Conservation (phyloP, 257 asterid species). For the Eustoma russellianum region DNA sequence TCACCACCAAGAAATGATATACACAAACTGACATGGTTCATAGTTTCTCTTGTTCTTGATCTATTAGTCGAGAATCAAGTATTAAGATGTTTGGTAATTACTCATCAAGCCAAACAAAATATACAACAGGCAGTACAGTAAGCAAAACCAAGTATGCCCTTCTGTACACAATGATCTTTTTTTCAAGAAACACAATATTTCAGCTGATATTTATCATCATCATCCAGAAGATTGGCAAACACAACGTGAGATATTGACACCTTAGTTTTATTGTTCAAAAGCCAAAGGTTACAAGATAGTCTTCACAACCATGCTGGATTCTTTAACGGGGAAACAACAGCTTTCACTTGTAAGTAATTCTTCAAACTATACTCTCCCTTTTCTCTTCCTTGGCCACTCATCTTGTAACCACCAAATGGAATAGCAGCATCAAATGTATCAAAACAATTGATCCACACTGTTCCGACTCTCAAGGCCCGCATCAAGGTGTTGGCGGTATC, state of each 20-base stretch:
- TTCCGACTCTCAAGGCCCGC: conserved; percentile 79
- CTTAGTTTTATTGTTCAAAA: not conserved
- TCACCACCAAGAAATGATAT: too few species aligned
- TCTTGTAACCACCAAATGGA: conserved; percentile 94
- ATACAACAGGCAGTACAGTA: too few species aligned
- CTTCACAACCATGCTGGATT: conserved; percentile 90
- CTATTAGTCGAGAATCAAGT: too few species aligned
- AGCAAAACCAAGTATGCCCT: too few species aligned
- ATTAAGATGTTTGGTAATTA: too few species aligned
- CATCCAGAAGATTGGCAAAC: conserved; percentile 9
- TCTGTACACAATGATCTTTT: too few species aligned
- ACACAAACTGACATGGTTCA: too few species aligned
- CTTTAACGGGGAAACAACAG: conserved; percentile 67
- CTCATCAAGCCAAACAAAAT: too few species aligned
- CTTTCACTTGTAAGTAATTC: conserved; percentile 90
- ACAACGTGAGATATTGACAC: conserved; percentile 1
- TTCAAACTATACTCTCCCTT: conserved; percentile 85
- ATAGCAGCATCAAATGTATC: conserved; percentile 84
- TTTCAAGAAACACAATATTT: not conserved
- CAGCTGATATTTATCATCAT: conserved; percentile 12
- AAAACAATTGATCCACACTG: conserved; percentile 79
- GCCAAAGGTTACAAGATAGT: not conserved
- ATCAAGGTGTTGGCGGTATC: conserved; percentile 79
- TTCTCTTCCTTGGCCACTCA: conserved; percentile 94
- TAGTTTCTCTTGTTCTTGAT: too few species aligned